These are phyloP conservation scores for Nothopassalora personata DNA, from an alignment of 2,329 filamentous ascomycete genomes.

Conservation along the genomic window DNA sequence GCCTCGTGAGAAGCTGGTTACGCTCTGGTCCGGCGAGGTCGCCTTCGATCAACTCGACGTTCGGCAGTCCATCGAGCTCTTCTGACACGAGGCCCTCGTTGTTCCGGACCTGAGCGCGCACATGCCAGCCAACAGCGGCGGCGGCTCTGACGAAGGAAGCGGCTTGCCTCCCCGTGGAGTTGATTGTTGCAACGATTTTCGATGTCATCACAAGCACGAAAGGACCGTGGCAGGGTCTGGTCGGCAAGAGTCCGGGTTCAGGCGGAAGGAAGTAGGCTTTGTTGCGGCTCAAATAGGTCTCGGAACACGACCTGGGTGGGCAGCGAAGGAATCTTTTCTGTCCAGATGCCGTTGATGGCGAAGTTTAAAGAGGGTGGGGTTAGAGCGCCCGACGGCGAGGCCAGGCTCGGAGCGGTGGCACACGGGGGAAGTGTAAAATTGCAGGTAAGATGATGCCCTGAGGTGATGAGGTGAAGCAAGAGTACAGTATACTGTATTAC, in stretches of 20 bases:
- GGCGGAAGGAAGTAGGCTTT: not conserved
- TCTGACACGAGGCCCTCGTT: constrained; percentile 81
- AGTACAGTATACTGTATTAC: too few species aligned
- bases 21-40: constrained; percentile 49
- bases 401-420: too few species aligned
- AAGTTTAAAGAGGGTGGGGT: not conserved
- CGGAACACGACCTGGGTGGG: too few species aligned
- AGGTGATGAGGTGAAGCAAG: too few species aligned
- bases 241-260: not conserved
- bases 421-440: too few species aligned
- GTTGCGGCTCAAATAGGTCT: not conserved
- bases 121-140: constrained; percentile 85
- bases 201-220: constrained; percentile 24
- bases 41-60: constrained; percentile 68
- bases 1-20: constrained; percentile 25
- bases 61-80: constrained; percentile 75
- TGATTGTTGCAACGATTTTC: constrained; percentile 90
- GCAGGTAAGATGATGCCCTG: too few species aligned
- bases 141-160: constrained; percentile 93
- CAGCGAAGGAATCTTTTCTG: not conserved
- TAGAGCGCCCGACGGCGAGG: too few species aligned
- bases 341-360: not conserved
- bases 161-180: constrained; percentile 90
- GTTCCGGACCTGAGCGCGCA: constrained; percentile 85
- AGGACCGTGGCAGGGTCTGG: constrained; percentile 21